Base-by-base conservation (phyloP, 2,329 filamentous ascomycete species). In the Venturia oleaginea region DNA sequence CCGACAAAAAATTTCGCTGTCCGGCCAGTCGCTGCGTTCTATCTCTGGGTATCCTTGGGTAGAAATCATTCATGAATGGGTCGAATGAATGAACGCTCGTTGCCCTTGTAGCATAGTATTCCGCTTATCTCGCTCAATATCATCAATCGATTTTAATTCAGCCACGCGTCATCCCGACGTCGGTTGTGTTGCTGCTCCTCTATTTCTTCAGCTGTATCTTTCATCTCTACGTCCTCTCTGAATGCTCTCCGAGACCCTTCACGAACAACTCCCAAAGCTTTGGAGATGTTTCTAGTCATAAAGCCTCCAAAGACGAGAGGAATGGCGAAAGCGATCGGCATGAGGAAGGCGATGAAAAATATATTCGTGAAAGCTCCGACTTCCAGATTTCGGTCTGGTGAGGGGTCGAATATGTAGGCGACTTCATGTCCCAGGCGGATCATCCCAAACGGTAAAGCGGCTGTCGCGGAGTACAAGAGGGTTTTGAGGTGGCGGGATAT, bases 141-240 rank as follows among this genome's bases (percentile, higher is more conserved):
- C 43, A 24, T 5, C 51, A 6, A 8, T 30, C 24, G 46, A 27
- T 17, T 57, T 15, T 17, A 51, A 11, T 22, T 22, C 46, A 51
- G 1, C 46, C 22, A 51, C 2, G 3, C 22, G 7, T 0, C 22
- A 24, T 24, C 46, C 4, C 22, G 7, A 51, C 27, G 27, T 4
- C 51, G 51, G 8, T 57, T 57, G n/a, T 57, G 51, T 22, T 57
- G 51, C 30, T 57, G 51, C 17, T 57, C 51, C 15, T 57, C 51
- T 2, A 57, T 11, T 8, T 57, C 27, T 11, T 57, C 51, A 1
- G 5, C 4, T 4, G 51, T 34, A 10, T 34, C 19, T 15, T 57
- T 57, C 51, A 57, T 19, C 19, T 57, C 51, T 5, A 57, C 3
- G 17, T 57, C 51, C 0, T 34, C 30, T 7, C 11, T 34, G 19